Conservation (phyloP, 148 eudicot genomes). For the Dysphania ambrosioides region DNA sequence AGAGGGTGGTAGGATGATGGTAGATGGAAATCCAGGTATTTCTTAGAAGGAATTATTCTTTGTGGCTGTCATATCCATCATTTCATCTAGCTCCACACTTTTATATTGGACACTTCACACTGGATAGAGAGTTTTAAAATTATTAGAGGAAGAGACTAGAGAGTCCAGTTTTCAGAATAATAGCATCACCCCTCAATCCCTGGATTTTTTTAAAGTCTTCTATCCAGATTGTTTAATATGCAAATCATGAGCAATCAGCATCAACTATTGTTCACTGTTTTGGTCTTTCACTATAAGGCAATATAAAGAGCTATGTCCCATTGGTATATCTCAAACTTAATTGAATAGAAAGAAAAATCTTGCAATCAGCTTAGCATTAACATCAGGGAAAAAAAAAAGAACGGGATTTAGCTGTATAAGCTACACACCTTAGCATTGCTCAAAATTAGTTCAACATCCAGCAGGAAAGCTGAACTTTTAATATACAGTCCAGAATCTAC, state of each 20-base stretch:
- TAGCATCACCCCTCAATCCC: too few species aligned
- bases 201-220: too few species aligned
- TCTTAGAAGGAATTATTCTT: neutral
- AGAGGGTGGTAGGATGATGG: too few species aligned
- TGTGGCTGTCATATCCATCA: neutral
- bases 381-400: neutral
- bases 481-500: slow-evolving; percentile 89
- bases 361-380: too few species aligned
- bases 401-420: neutral
- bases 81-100: too few species aligned
- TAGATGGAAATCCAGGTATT: neutral
- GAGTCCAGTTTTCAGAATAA: too few species aligned
- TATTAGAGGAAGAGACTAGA: too few species aligned
- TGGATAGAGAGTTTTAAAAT: neutral
- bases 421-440: slow-evolving; percentile 79
- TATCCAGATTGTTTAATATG: neutral
- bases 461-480: slow-evolving; percentile 69
- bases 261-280: neutral
- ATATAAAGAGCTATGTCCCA: slow-evolving; percentile 6
- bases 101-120: too few species aligned
- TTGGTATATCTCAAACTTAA: too few species aligned
- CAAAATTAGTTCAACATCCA: slow-evolving; percentile 88
- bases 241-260: neutral
- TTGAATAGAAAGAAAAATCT: too few species aligned
- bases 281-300: neutral